phyloP scores from a whole-genome alignment of 805 yeast genomes.

The Candida xyloterini region DNA sequence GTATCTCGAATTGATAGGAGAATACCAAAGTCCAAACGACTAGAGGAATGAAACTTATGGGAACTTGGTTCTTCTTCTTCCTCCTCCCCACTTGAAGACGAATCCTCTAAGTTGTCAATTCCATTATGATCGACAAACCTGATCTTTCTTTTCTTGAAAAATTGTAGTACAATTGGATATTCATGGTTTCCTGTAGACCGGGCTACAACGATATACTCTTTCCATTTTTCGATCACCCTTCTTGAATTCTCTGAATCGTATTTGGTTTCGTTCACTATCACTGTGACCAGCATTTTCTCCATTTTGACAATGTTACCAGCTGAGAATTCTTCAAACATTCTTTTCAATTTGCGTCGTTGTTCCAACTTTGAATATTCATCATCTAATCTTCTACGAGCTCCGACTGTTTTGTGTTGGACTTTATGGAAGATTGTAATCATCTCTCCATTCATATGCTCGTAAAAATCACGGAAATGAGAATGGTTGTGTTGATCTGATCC shows the following conservation, averaged over 20 bases:
- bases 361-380: conserved; percentile 19
- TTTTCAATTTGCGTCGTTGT: conserved; percentile 23
- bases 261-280: conserved; percentile 41
- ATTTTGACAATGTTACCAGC: conserved; percentile 63
- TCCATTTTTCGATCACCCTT: conserved; percentile 69
- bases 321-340: conserved; percentile 33
- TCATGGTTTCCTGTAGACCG: conserved; percentile 53
- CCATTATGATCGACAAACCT: conserved; percentile 21
- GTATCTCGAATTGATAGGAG: conserved; percentile 23
- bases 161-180: conserved; percentile 59
- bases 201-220: conserved; percentile 71
- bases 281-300: conserved; percentile 63
- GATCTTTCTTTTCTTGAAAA: conserved; percentile 48
- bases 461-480: conserved; percentile 13
- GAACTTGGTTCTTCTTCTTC: conserved; percentile 2
- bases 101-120: conserved; percentile 9
- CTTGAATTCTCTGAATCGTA: conserved; percentile 40
- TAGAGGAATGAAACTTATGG: conserved; percentile 1
- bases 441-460: conserved; percentile 18
- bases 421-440: conserved; percentile 19
- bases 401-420: conserved; percentile 25
- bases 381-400: conserved; percentile 20
- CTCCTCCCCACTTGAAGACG: conserved; percentile 11
- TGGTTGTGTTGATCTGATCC: conserved; percentile 1
- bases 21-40: conserved; percentile 19